Percentiles rank a stretch among this genome's conserved stretches.
Evolutionary conservation across 2,329 filamentous ascomycete species (phyloP).

Genomic region (Aphanocladium album): DNA sequence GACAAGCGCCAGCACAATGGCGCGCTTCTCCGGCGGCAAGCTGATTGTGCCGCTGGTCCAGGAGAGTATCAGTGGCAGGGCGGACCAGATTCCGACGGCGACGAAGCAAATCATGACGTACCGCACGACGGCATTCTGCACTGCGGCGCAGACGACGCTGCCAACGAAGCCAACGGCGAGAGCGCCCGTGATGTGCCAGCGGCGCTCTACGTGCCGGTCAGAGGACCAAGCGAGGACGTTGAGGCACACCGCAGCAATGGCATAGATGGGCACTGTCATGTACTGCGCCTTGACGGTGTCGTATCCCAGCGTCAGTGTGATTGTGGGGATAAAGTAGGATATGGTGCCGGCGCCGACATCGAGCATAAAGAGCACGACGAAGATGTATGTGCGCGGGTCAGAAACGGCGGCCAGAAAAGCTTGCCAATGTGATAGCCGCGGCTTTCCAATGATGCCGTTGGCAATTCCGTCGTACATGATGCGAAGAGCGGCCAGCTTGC

Average conservation of each 20-base stretch:
- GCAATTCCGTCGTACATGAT: constrained; percentile 45
- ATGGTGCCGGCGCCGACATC: constrained; percentile 40
- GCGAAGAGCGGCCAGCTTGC: constrained; percentile 55
- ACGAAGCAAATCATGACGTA: constrained; percentile 27
- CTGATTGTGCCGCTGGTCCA: constrained; percentile 25
- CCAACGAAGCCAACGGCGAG: constrained; percentile 19
- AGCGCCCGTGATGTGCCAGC: constrained; percentile 19
- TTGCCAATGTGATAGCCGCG: constrained; percentile 25
- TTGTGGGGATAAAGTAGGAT: constrained; percentile 50
- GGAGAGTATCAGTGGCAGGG: constrained; percentile 23
- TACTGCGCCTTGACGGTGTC: constrained; percentile 38
- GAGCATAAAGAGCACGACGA: constrained; percentile 46
- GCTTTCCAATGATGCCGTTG: constrained; percentile 24
- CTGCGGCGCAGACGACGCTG: constrained; percentile 20
- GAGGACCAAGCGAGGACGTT: constrained; percentile 21
- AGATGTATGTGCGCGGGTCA: constrained; percentile 43
- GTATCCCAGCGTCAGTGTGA: constrained; percentile 45
- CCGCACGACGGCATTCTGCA: constrained; percentile 20
- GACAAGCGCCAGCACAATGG: constrained; percentile 27
- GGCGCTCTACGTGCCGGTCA: constrained; percentile 18
- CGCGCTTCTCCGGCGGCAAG: constrained; percentile 27
- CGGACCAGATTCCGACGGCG: constrained; percentile 22
- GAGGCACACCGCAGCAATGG: constrained; percentile 22
- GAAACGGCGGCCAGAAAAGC: constrained; percentile 30
- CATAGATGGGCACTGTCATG: constrained; percentile 36